phyloP scores from a whole-genome alignment of 345 rosid genomes.

The Camelina neglecta region DNA sequence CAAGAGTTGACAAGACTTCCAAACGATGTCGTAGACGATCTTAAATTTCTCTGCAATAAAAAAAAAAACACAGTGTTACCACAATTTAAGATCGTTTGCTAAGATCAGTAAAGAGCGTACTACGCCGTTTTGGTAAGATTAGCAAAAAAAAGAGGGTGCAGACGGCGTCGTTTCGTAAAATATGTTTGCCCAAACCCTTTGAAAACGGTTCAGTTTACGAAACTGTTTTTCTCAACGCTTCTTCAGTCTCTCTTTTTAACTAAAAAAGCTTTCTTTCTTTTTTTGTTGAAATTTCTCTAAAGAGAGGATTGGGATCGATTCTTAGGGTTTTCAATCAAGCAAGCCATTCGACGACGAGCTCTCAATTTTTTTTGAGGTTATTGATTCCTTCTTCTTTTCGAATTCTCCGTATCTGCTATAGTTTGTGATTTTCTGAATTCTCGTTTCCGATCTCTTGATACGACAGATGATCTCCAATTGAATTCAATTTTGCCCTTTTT shows the following conservation, averaged over 20 bases:
- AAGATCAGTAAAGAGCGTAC: too few species aligned
- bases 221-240: neutral
- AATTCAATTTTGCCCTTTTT: neutral
- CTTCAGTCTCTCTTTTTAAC: constrained; percentile 11
- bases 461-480: constrained; percentile 17
- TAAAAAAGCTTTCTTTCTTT: neutral
- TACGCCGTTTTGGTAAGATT: too few species aligned
- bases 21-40: too few species aligned
- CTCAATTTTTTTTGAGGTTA: constrained; percentile 6
- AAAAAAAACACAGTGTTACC: too few species aligned
- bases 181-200: neutral
- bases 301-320: constrained; percentile 19
- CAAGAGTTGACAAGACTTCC: constrained; percentile 10
- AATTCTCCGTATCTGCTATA: neutral
- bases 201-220: constrained; percentile 28
- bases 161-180: constrained; percentile 18
- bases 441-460: constrained; percentile 12
- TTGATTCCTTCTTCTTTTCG: neutral
- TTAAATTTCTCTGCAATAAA: too few species aligned
- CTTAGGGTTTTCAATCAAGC: constrained; percentile 32
- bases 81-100: too few species aligned
- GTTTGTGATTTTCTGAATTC: constrained; percentile 23
- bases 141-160: neutral
- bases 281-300: neutral
- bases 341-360: constrained; percentile 3